These are phyloP conservation scores for Inosperma sp. DNA, from an alignment of 768 basidiomycete species.

Conservation along the genomic window DNA sequence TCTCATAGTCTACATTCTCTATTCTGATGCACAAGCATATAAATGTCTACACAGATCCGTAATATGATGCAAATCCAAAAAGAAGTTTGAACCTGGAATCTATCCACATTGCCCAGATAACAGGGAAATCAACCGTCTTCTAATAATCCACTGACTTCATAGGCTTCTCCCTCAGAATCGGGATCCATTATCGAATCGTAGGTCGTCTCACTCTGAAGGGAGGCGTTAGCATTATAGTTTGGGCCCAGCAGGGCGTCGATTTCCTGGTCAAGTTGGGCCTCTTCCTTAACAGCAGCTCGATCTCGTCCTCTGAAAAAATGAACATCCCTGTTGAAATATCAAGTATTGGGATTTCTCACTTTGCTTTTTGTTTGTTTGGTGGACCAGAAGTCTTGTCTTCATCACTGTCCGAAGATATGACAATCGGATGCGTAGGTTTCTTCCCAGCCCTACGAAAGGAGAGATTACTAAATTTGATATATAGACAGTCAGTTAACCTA, in stretches of 20 bases:
- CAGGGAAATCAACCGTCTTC: slow-evolving; percentile 23
- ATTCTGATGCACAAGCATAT: no score
- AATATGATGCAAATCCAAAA: no score
- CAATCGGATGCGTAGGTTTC: slow-evolving; percentile 32
- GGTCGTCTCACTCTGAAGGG: slow-evolving; percentile 19
- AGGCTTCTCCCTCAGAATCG: slow-evolving; percentile 45
- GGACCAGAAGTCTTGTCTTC: slow-evolving; percentile 25
- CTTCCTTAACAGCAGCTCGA: slow-evolving; percentile 24
- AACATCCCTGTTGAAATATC: neutral
- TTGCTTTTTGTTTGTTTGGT: slow-evolving; percentile 14
- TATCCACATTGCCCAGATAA: neutral
- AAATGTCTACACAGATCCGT: no score
- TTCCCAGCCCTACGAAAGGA: slow-evolving; percentile 33
- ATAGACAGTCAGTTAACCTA: slow-evolving; percentile 29
- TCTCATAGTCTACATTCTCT: no score
- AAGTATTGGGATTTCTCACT: slow-evolving; percentile 15
- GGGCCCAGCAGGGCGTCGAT: slow-evolving; percentile 37
- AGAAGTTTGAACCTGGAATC: no score
- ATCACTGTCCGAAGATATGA: slow-evolving; percentile 38
- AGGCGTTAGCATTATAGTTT: slow-evolving; percentile 14
- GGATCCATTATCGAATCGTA: slow-evolving; percentile 52
- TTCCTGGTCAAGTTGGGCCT: slow-evolving; percentile 38
- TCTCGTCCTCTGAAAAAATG: slow-evolving; percentile 1
- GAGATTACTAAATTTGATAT: neutral
- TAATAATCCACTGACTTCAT: slow-evolving; percentile 48